phyloP scores from a whole-genome alignment of 371 early-diverging fungal species.

The Rhizopus delemar region DNA sequence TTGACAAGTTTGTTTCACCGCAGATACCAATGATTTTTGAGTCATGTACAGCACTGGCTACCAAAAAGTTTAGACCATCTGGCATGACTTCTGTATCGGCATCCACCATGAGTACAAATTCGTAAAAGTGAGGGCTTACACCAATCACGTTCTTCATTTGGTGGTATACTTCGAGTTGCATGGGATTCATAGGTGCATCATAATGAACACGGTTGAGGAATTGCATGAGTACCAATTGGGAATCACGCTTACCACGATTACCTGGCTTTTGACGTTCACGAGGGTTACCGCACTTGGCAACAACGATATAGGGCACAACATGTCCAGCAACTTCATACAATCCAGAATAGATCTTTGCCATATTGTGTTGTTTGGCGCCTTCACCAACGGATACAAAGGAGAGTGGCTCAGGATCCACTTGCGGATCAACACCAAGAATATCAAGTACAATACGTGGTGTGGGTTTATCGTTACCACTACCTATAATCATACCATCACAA shows the following conservation, averaged over 20 bases:
- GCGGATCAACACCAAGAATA: conserved; percentile 64
- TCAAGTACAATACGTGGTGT: conserved; percentile 77
- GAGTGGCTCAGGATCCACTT: conserved; percentile 55
- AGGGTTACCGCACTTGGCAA: conserved; percentile 91
- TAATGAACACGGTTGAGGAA: conserved; percentile 97
- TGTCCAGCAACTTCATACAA: conserved; percentile 73
- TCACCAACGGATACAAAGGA: conserved; percentile 88
- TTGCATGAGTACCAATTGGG: conserved; percentile 97
- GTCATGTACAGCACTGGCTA: conserved; percentile 86
- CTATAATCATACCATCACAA: conserved; percentile 83
- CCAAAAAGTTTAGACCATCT: conserved; percentile 85
- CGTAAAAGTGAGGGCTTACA: conserved; percentile 84
- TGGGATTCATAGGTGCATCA: conserved; percentile 86
- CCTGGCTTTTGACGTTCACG: conserved; percentile 82
- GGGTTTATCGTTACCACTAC: conserved; percentile 73
- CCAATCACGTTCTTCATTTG: conserved; percentile 93
- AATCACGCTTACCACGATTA: conserved; percentile 99
- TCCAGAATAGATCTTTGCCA: conserved; percentile 93
- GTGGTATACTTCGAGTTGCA: conserved; percentile 91
- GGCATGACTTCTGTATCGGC: conserved; percentile 92
- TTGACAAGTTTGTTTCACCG: conserved; percentile 89
- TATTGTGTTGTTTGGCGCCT: conserved; percentile 83
- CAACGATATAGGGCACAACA: conserved; percentile 82
- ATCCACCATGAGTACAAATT: conserved; percentile 92
- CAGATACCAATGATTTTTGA: conserved; percentile 89